phyloP scores from a whole-genome alignment of 768 basidiomycete genomes.

The Tubosaeta sp. region DNA sequence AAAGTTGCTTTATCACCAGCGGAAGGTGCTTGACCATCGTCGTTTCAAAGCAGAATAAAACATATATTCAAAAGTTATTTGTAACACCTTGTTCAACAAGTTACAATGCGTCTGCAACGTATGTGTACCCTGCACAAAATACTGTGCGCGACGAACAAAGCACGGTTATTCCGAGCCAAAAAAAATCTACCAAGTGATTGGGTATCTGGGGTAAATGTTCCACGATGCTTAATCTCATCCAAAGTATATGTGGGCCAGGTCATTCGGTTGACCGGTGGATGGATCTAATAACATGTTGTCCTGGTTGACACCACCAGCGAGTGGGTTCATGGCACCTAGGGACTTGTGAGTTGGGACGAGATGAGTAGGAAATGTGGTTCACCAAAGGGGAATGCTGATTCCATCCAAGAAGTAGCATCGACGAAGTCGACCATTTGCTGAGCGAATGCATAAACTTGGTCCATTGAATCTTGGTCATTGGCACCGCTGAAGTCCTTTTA shows the following conservation, averaged over 20 bases:
- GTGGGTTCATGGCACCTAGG: conserved; percentile 48
- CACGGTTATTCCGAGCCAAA: not conserved
- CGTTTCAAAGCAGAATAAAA: not conserved
- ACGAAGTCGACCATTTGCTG: conserved; percentile 41
- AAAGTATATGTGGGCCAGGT: conserved; percentile 51
- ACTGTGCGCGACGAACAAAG: conserved; percentile 11
- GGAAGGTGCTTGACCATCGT: conserved; percentile 48
- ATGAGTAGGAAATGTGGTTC: conserved; percentile 8
- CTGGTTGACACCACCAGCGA: conserved; percentile 48
- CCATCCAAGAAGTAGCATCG: conserved; percentile 20
- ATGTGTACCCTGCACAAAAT: conserved; percentile 20
- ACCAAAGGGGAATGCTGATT: conserved; percentile 59
- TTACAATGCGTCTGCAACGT: conserved; percentile 9
- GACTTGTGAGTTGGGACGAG: conserved; percentile 5
- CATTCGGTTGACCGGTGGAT: conserved; percentile 40
- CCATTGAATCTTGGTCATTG: conserved; percentile 33
- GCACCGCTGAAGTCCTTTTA: conserved; percentile 49
- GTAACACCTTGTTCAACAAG: conserved; percentile 25
- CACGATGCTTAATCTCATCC: conserved; percentile 1
- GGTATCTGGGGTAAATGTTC: conserved; percentile 11
- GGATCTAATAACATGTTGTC: conserved; percentile 46
- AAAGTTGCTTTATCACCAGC: conserved; percentile 63
- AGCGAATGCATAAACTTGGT: conserved; percentile 46
- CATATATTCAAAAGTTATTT: not conserved
- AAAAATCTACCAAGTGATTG: conserved; percentile 14